Evolutionary conservation across 2,329 filamentous ascomycete genomes (phyloP), one percentile per base, ranked within the genome.

Genomic region (Penicillium sp.): DNA sequence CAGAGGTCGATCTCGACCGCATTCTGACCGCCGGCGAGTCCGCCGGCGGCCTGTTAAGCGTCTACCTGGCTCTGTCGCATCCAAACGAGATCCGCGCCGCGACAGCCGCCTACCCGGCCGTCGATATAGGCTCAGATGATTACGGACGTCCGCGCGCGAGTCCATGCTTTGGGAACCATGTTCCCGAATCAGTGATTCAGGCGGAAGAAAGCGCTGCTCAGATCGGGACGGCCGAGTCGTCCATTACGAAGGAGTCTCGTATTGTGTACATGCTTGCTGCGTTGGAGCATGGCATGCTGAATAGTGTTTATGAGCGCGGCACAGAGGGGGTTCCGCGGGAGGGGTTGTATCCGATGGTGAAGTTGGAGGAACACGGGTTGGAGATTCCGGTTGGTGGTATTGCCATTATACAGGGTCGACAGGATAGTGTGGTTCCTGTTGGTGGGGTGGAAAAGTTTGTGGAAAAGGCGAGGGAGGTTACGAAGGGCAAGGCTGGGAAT

Each of bases 371-470:
- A 18, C 45, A 58, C 1, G 59, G 49, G 6, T 52, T 57, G 6
- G 51, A 45, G 28, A 39, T 73, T 6, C 69, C 71, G 1, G 56
- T 56, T 0, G 69, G 67, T 15, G 68, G 67, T 0, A 60, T 69
- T 29, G 65, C 59, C 45, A 55, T 75, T n/a, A 33, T 72, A 15
- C 72, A 74, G 42, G 71, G 71, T 2, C 52, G 49, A 12, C 59
- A 66, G 16, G 72, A 75, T 58, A 61, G 51, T 18, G 43, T 69
- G 4, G 66, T 74, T 13, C 65, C 68, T 6, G 45, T 62, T 24
- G 60, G 57, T 21, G 62, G 64, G 0, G 63, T 59, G 42, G 57
- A 66, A 50, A 59, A 50, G 24, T 73, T 74, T 48, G 61, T 69
- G 18, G 44, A 18, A 1, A 60, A 57, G 34, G 61, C 63, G 5